These are phyloP conservation scores for Sporisorium exsertum DNA, from an alignment of 1,284 basidiomycete genomes.

Conservation along the genomic window DNA sequence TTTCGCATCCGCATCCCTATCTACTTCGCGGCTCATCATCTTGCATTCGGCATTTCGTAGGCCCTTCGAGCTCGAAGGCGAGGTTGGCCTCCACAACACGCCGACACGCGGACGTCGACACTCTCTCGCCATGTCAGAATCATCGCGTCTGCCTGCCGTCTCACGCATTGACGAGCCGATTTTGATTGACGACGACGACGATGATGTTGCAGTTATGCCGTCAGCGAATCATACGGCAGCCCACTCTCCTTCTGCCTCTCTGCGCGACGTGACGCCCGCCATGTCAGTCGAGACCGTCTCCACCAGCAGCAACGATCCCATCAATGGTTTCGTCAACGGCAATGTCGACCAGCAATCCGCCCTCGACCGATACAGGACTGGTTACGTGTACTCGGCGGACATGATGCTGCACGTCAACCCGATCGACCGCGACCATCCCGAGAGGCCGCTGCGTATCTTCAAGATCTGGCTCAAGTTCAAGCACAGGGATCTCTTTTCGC, in stretches of 20 bases:
- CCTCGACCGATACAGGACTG: constrained; percentile 69
- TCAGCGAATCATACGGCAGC: background rate
- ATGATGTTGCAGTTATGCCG: background rate
- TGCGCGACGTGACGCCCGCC: constrained; percentile 36
- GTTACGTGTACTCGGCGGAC: constrained; percentile 85
- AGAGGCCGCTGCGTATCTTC: constrained; percentile 87
- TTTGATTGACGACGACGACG: constrained; percentile 33
- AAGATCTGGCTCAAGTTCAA: constrained; percentile 75
- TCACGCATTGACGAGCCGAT: constrained; percentile 19
- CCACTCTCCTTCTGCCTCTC: constrained; percentile 13
- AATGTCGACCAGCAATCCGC: background rate
- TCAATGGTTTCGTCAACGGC: background rate
- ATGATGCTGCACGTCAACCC: constrained; percentile 83
- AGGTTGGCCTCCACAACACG: background rate
- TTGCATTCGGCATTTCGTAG: background rate
- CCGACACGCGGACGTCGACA: background rate
- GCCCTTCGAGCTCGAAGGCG: background rate
- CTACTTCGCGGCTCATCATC: background rate
- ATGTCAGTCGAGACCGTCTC: constrained; percentile 30
- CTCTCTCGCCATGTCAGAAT: constrained; percentile 17
- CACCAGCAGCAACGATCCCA: constrained; percentile 6
- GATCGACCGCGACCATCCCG: constrained; percentile 79
- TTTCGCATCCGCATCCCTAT: background rate
- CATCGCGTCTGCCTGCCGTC: background rate
- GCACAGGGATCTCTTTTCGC: constrained; percentile 72